These are phyloP conservation scores for Bruguiera parviflora DNA, from an alignment of 345 rosid species.

Conservation along the genomic window DNA sequence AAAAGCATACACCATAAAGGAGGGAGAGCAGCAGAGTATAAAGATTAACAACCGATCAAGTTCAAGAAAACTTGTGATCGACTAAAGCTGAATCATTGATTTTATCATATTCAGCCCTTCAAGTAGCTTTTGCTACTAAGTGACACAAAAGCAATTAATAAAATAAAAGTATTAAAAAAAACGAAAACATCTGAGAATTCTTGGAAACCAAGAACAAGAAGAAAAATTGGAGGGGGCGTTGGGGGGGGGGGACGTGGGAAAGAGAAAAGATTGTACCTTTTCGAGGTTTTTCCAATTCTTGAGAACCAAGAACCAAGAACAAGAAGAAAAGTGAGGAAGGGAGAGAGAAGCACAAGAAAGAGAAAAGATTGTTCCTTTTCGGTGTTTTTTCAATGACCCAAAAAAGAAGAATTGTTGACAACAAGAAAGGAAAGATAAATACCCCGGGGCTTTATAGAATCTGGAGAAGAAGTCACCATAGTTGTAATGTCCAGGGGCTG, in stretches of 20 bases:
- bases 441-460: slow-evolving; percentile 55
- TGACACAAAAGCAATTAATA: no score
- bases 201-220: not conserved
- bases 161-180: no score
- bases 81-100: no score
- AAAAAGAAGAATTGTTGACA: not conserved
- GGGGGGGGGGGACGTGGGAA: no score
- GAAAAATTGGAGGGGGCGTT: not conserved
- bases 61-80: not conserved
- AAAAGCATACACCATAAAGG: no score
- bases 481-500: slow-evolving; percentile 2
- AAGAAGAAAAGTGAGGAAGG: not conserved
- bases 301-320: no score
- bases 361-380: slow-evolving; percentile 3
- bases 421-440: not conserved
- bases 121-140: no score
- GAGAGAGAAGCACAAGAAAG: not conserved
- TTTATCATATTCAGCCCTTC: no score
- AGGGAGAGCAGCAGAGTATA: no score
- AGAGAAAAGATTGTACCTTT: no score
- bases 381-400: not conserved
- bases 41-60: no score
- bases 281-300: not conserved
- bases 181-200: no score
- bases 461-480: slow-evolving; percentile 37